Conservation (phyloP, 345 rosid genomes). For the Rhodamnia rubescens region DNA sequence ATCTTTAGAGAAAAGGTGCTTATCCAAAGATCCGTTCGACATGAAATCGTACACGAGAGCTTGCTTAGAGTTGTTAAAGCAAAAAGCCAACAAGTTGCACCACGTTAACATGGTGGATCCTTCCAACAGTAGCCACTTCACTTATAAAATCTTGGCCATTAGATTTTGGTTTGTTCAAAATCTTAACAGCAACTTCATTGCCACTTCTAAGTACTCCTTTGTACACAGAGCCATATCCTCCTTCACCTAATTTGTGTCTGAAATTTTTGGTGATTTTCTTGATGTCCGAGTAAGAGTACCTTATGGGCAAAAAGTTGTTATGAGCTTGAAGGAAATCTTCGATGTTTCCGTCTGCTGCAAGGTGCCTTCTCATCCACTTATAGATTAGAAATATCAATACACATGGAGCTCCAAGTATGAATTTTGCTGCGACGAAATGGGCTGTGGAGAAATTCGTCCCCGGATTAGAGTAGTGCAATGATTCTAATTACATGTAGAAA, state of each 20-base stretch:
- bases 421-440: neutral
- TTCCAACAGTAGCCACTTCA: neutral
- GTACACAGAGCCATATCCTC: neutral
- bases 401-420: neutral
- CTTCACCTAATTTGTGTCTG: neutral
- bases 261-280: neutral
- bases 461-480: neutral
- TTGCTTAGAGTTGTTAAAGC: neutral
- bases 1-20: neutral
- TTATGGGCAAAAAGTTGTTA: neutral
- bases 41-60: neutral
- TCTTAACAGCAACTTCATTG: neutral
- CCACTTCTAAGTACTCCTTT: neutral
- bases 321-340: neutral
- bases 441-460: neutral
- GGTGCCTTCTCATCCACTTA: neutral
- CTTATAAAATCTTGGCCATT: neutral
- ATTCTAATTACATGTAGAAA: neutral
- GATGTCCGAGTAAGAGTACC: neutral
- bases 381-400: neutral
- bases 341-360: neutral
- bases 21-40: neutral
- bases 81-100: neutral
- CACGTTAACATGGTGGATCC: neutral
- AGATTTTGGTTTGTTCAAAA: neutral